phyloP scores from a whole-genome alignment of 2,329 filamentous ascomycete genomes.

The Botryotinia convoluta region DNA sequence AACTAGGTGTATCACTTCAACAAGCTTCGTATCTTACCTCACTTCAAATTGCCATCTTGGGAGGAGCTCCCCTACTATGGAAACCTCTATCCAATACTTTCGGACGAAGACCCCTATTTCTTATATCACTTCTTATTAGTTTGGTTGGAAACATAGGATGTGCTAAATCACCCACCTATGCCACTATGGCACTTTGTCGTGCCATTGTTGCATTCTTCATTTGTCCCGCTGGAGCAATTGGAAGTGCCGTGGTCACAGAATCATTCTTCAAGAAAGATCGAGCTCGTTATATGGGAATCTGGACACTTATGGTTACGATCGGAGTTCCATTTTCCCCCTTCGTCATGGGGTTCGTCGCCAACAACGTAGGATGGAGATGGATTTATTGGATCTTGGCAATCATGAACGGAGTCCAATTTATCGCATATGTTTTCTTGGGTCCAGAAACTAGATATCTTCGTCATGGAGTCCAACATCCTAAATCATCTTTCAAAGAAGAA shows the following conservation, averaged over 20 bases:
- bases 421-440: conserved; percentile 55
- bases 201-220: conserved; percentile 53
- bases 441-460: conserved; percentile 55
- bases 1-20: conserved; percentile 46
- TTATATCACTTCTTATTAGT: conserved; percentile 46
- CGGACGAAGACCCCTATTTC: conserved; percentile 50
- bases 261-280: conserved; percentile 53
- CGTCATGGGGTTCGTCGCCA: conserved; percentile 43
- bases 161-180: conserved; percentile 47
- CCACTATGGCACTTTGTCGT: conserved; percentile 47
- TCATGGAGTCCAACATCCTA: conserved; percentile 4
- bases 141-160: conserved; percentile 51
- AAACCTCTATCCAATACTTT: conserved; percentile 50
- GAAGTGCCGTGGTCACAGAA: conserved; percentile 55
- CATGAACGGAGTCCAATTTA: conserved; percentile 54
- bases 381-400: conserved; percentile 46
- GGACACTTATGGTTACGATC: conserved; percentile 42
- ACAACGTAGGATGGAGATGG: conserved; percentile 16
- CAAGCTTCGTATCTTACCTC: conserved; percentile 49
- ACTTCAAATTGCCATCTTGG: conserved; percentile 51
- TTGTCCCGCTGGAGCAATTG: conserved; percentile 48
- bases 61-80: conserved; percentile 52
- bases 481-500: conserved; percentile 33
- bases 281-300: conserved; percentile 52
- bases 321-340: conserved; percentile 29